Evolutionary conservation across 345 rosid genomes (phyloP), one percentile per base, ranked within the genome.

Genomic region (Linum tenue): DNA sequence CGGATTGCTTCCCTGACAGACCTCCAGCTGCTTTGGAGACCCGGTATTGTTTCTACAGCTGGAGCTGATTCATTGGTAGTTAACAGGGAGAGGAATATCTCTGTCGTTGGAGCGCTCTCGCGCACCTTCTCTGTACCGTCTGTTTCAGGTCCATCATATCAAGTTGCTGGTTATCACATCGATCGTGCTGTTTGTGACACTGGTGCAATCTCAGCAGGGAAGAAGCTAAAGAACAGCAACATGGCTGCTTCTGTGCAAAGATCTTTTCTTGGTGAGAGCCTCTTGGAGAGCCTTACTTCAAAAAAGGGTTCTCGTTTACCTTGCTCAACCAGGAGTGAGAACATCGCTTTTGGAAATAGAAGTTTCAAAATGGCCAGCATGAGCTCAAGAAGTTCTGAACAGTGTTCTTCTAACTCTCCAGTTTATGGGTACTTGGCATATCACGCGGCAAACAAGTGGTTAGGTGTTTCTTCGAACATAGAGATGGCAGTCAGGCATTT

Each of bases 121-220:
- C 80, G 90, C 51, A 74, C 90, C 2, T 75, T 92, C 73, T 90
- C 96, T 4, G 92, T 82, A 67, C 98, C 97, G 16, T 92, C 96
- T 2, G 96, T 92, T 12, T 92, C 97, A 4, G 90, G 98, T 62
- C 96, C 91, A 42, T 73, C 97, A 38, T 82, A 88, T 76, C 91
- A 94, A 79, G 88, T 80, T 59, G 90, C 92, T 75, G 87, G 96
- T 5, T 88, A 94, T 78, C 99, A 94, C 67, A 66, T 85, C 53
- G 90, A 94, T 74, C 80, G 82, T 56, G 77, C 79, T 51, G 73
- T 85, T 50, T 78, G 84, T 60, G 85, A 69, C 2, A 43, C 76
- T 5, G 62, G 76, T 72, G 70, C 75, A 69, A 39, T 64, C 48
- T 61, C 78, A 1, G 84, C 53, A 37, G 58, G 69, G 38, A 63